phyloP scores from a whole-genome alignment of 2,329 filamentous ascomycete genomes.

The Gaeumannomyces sp. region DNA sequence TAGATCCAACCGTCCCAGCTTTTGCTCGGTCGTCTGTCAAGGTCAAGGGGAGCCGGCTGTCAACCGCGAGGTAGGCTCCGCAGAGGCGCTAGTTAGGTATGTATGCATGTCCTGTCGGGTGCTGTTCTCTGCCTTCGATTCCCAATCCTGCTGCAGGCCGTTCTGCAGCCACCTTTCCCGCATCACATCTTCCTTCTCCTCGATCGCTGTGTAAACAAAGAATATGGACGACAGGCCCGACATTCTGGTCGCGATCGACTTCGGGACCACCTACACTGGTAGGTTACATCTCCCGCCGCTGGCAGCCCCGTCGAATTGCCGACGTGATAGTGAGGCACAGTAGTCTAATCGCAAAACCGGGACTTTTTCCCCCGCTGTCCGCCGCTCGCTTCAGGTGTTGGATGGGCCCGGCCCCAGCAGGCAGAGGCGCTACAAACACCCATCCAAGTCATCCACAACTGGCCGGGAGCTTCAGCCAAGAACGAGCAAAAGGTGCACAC shows the following conservation, averaged over 20 bases:
- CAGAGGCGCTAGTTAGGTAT: background rate
- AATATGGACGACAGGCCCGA: constrained; percentile 21
- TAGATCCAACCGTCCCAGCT: background rate
- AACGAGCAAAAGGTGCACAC: constrained; percentile 51
- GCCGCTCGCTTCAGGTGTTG: constrained; percentile 16
- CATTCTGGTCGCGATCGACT: constrained; percentile 35
- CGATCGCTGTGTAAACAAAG: background rate
- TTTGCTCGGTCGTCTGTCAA: background rate
- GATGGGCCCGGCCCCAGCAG: constrained; percentile 25
- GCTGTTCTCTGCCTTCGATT: background rate
- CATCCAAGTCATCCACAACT: constrained; percentile 43
- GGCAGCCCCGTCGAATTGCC: background rate
- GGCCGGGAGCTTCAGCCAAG: constrained; percentile 43
- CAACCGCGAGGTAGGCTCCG: background rate
- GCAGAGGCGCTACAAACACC: constrained; percentile 23
- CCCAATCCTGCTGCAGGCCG: background rate
- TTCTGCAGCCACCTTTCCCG: background rate
- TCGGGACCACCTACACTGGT: constrained; percentile 42
- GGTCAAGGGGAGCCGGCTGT: background rate
- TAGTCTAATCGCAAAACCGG: background rate
- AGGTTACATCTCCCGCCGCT: constrained; percentile 11
- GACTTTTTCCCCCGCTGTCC: background rate
- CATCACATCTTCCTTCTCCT: background rate
- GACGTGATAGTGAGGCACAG: background rate
- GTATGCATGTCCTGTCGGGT: background rate